Evolutionary conservation across 2,329 filamentous ascomycete genomes (phyloP), one percentile per base, ranked within the genome.

Genomic region (Trichoderma hamatum): DNA sequence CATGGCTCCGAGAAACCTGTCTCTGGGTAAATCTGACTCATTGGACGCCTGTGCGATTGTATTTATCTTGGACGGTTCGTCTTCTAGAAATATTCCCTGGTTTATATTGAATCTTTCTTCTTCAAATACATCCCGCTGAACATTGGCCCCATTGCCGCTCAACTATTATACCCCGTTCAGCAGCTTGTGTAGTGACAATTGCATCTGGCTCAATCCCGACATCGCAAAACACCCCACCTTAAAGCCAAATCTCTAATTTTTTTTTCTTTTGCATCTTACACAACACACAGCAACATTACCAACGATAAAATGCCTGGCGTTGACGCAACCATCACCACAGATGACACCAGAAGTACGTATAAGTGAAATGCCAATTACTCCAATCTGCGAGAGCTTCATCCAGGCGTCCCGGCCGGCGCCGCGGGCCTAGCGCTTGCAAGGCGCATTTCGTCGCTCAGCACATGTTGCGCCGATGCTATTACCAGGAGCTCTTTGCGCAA

Each of bases 301-400:
- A 43, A 71, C 79, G 64, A 58, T 59, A 70, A 69, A 46, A 83
- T 84, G 82, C 78, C 82, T 70, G 80, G 79, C 73, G 73, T 79
- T 71, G 79, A 82, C 61, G 79, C 81, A 75, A 75, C 76, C 68
- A 78, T 82, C 70, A 78, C 78, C 70, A 80, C 82, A 62, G 84
- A 85, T 76, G 83, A 85, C 70, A 80, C 79, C 64, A 77, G 80
- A 79, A 77, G 80, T 81, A 62, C 80, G 80, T 64, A 54, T 30
- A n/a, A 30, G 34, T 9, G 24, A 54, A 28, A 54, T 26, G 14
- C 13, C 32, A 0, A 32, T 16, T 16, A 1, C 3, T 10, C 24
- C 24, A 36, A 1, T 10, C 34, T 36, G 43, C 30, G 39, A 60
- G 28, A 60, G 21, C 16, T n/a, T 14, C 36, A 34, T 6, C 14